Conservation (phyloP, 208 protist genomes). For the Leishmania aethiopica region DNA sequence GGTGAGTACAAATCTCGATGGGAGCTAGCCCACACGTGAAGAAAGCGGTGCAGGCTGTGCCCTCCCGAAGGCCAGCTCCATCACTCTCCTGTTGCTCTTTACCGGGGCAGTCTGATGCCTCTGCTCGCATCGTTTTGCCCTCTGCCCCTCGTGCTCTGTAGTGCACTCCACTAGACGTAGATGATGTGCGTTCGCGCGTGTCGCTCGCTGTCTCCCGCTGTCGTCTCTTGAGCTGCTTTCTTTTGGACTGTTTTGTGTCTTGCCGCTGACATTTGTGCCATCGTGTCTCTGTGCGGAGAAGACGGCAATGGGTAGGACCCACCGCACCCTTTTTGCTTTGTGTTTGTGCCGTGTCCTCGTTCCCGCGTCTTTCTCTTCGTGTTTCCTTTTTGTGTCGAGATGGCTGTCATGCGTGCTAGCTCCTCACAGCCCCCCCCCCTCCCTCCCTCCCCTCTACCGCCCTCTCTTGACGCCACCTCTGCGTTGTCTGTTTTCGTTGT, state of each 20-base stretch:
- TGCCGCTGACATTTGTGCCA: background rate
- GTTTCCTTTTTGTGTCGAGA: background rate
- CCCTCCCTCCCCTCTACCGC: background rate
- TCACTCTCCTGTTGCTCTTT: background rate
- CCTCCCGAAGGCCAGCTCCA: no score
- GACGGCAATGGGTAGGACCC: background rate
- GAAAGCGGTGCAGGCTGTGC: background rate
- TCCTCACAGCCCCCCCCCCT: background rate
- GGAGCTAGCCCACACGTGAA: slow-evolving; percentile 48
- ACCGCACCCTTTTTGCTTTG: no score
- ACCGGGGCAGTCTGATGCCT: background rate
- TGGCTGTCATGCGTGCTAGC: background rate
- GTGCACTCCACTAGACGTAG: no score
- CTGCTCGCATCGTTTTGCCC: background rate
- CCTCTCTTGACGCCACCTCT: background rate
- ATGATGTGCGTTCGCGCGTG: background rate
- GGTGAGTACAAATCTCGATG: slow-evolving; percentile 77
- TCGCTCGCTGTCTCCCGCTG: background rate
- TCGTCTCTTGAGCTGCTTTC: background rate
- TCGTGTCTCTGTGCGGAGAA: background rate
- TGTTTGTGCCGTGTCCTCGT: background rate
- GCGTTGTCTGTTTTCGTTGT: background rate
- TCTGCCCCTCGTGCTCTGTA: background rate
- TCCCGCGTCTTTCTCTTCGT: background rate
- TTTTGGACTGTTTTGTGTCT: background rate